Evolutionary conservation across 805 yeast species (phyloP), one percentile per base, ranked within the genome.

Genomic region (Spathaspora hagerdaliae): DNA sequence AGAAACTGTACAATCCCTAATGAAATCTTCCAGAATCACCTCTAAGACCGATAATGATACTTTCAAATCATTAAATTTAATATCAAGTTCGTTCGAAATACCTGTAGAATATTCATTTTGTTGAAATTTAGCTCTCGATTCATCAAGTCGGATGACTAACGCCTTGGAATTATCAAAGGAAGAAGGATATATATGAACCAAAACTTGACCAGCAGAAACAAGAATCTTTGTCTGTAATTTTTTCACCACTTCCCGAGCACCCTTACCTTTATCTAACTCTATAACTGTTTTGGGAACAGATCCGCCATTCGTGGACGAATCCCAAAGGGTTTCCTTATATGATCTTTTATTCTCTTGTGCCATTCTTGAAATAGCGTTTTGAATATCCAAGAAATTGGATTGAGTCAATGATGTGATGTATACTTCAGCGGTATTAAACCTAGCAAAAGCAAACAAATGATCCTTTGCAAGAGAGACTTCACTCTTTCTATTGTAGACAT

Each of bases 341-440:
- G 94, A 85, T 2, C 78, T 71, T 50, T 74, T 75, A 52, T 81
- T 84, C 51, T 88, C 96, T 53, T 83, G 86, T 34, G 81, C 73
- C 70, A 90, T 82, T 53, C 96, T 73, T 42, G 77, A 63, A 14
- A 87, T 66, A 1, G 94, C 82, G 45, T 82, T 82, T 56, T 79
- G 77, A 38, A 94, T 83, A 61, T 91, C 97, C 51, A 84, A 73
- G 29, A 88, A 69, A 56, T 86, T 89, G 0, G 96, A 83, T 0
- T 94, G 94, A 0, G 96, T 84, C 56, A 94, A 73, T 0, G 96
- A 89, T 0, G 98, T 91, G 48, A 85, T 69, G 55, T 78, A 88
- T 2, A 87, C 56, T 46, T 79, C 79, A 12, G 83, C 71, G 0
- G 79, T 67, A 1, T 72, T 79, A 50, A 83, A 72, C 9, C 68